Percentiles rank a stretch among this genome's conserved stretches.
These are phyloP conservation scores for Podospora conica DNA, from an alignment of 495 filamentous ascomycete species.

Conservation along the genomic window DNA sequence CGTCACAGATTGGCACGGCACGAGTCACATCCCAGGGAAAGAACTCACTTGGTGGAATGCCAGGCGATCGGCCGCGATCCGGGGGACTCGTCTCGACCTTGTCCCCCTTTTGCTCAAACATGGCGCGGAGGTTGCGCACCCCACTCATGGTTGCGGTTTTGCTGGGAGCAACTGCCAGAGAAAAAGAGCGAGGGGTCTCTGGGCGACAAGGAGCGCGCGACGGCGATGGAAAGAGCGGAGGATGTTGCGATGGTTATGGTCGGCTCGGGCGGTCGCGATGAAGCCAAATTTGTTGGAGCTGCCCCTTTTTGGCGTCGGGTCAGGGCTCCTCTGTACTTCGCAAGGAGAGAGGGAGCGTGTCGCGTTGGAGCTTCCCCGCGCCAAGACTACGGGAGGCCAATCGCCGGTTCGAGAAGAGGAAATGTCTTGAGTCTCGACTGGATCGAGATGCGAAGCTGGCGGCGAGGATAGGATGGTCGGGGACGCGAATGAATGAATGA, in stretches of 20 bases:
- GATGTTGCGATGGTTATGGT: background rate
- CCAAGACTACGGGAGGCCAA: constrained; percentile 14
- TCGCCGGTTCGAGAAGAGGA: background rate
- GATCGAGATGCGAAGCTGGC: background rate
- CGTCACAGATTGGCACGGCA: background rate
- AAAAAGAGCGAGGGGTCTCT: background rate
- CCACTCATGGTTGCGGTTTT: constrained; percentile 38
- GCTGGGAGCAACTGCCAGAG: constrained; percentile 5
- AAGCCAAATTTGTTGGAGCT: constrained; percentile 11
- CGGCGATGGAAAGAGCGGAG: background rate
- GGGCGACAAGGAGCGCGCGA: background rate
- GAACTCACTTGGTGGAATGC: constrained; percentile 30
- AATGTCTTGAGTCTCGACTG: background rate
- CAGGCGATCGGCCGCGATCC: constrained; percentile 69
- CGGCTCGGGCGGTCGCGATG: background rate
- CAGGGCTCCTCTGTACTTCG: constrained; percentile 7
- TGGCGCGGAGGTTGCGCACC: constrained; percentile 69
- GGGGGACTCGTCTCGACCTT: constrained; percentile 58
- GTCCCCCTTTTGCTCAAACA: constrained; percentile 73
- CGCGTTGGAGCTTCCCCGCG: constrained; percentile 19
- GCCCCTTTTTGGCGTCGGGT: constrained; percentile 10
- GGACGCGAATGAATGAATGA: background rate
- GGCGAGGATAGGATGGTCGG: background rate
- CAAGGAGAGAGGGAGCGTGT: constrained; percentile 7
- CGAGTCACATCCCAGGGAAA: constrained; percentile 3